Base-by-base conservation (phyloP, 345 rosid species). In the Isatis tinctoria region DNA sequence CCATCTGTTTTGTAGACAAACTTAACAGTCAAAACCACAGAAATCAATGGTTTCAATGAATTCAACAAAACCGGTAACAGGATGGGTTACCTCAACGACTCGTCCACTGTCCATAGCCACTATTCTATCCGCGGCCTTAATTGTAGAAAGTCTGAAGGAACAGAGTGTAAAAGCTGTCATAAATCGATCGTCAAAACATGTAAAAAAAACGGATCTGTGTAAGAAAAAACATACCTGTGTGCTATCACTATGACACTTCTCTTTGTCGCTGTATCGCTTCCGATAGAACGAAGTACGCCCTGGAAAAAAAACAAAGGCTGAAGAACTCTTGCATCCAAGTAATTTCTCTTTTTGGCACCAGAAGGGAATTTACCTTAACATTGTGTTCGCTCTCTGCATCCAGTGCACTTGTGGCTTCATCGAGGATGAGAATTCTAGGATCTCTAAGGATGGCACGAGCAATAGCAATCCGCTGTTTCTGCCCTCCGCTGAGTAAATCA, bases 331-430 rank as follows among this genome's bases (percentile, higher is more conserved):
- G 43, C 56, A 24, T 58, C 28, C n/a, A 56, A 63, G 43, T 62
- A 43, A 40, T 9, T 10, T 70, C 30, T 70, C 56, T 20, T 64
- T 44, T 39, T 14, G 56, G 63, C 24, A 16, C 10, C 11, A 47
- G 8, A 40, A 33, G 43, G 51, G 70, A 28, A 36, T 24, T 13
- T 80, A 94, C 97, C 97, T 90, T 91, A 52, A 91, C 82, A 60
- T 90, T 89, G 83, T 94, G 97, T 78, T 94, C 99, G 48, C 99
- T 94, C 83, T 94, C 96, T 68, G 99, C 99, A 82, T 90, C 99
- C 44, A 94, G 83, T 44, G 96, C 97, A 70, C 97, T 90, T 6
- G 97, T 91, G 41, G 98, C 97, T 85, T 94, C 98, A 81, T 94
- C 98, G 26, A 94, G 93, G 78, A 94, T 88, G 73, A 94, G 86